These are phyloP conservation scores for Talaromyces sp. DNA, from an alignment of 2,329 filamentous ascomycete genomes.

Conservation along the genomic window DNA sequence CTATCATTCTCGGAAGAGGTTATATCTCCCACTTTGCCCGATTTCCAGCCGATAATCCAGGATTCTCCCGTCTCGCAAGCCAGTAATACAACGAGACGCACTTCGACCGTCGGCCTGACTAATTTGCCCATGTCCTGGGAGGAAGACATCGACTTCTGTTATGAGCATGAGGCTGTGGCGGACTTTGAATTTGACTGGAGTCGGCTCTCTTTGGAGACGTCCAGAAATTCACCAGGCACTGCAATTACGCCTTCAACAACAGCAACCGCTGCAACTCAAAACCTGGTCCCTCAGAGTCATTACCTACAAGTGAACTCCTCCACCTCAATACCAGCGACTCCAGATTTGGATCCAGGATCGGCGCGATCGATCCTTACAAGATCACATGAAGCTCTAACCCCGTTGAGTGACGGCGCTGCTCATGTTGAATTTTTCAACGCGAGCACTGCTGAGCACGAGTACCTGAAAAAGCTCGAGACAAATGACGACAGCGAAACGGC, in stretches of 20 bases:
- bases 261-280: slow-evolving; percentile 15
- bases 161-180: slow-evolving; percentile 56
- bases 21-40: slow-evolving; percentile 37
- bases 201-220: slow-evolving; percentile 28
- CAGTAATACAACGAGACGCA: slow-evolving; percentile 17
- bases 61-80: slow-evolving; percentile 17
- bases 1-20: slow-evolving; percentile 43
- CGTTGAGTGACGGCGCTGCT: slow-evolving; percentile 26
- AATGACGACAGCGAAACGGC: slow-evolving; percentile 29
- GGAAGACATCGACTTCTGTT: slow-evolving; percentile 59
- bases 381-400: slow-evolving; percentile 27
- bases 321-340: slow-evolving; percentile 24
- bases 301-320: slow-evolving; percentile 19
- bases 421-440: slow-evolving; percentile 22
- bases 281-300: slow-evolving; percentile 12
- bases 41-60: slow-evolving; percentile 19
- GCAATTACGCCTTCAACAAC: neutral
- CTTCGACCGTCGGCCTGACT: slow-evolving; percentile 21
- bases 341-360: slow-evolving; percentile 31
- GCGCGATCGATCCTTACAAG: slow-evolving; percentile 25
- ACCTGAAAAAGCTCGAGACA: slow-evolving; percentile 31
- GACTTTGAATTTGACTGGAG: slow-evolving; percentile 58
- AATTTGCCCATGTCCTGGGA: slow-evolving; percentile 50
- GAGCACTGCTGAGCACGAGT: slow-evolving; percentile 20
- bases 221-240: slow-evolving; percentile 19